These are phyloP conservation scores for Russula brevipes DNA, from an alignment of 768 basidiomycete genomes.

Conservation along the genomic window DNA sequence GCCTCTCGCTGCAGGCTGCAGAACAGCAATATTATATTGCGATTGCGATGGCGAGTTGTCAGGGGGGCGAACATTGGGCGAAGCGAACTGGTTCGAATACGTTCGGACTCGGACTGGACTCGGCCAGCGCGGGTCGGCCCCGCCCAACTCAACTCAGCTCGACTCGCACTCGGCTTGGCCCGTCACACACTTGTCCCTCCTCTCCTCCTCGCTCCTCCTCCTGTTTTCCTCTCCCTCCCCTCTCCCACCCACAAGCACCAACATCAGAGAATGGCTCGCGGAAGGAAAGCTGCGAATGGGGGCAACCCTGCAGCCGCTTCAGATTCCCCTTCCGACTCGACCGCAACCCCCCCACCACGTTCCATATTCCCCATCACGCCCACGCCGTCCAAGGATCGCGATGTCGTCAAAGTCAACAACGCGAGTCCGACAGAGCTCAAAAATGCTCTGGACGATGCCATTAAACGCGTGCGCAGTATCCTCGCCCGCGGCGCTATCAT, in stretches of 20 bases:
- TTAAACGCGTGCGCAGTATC: constrained; percentile 61
- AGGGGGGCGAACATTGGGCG: neutral
- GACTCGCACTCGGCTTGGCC: neutral
- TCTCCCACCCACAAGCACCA: neutral
- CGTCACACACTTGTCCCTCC: neutral
- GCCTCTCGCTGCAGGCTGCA: too few relatives aligned
- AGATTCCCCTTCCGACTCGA: constrained; percentile 17
- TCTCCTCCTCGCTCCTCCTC: neutral
- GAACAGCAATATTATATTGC: too few relatives aligned
- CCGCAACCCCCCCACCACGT: constrained; percentile 11
- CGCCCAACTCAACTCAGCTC: neutral
- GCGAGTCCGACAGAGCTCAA: constrained; percentile 48
- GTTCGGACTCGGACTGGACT: too few relatives aligned
- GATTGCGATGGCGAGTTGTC: too few relatives aligned
- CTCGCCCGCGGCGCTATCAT: neutral
- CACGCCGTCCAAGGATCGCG: constrained; percentile 28
- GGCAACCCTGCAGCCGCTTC: neutral
- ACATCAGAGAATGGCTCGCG: constrained; percentile 19
- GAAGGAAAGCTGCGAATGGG: constrained; percentile 24
- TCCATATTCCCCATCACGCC: constrained; percentile 26
- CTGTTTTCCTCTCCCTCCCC: neutral
- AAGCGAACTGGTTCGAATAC: constrained; percentile 20
- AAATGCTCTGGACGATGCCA: constrained; percentile 69
- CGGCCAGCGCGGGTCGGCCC: neutral
- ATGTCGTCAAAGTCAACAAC: constrained; percentile 48